phyloP scores from a whole-genome alignment of 1,284 basidiomycete genomes.

The Vanrija sp. region DNA sequence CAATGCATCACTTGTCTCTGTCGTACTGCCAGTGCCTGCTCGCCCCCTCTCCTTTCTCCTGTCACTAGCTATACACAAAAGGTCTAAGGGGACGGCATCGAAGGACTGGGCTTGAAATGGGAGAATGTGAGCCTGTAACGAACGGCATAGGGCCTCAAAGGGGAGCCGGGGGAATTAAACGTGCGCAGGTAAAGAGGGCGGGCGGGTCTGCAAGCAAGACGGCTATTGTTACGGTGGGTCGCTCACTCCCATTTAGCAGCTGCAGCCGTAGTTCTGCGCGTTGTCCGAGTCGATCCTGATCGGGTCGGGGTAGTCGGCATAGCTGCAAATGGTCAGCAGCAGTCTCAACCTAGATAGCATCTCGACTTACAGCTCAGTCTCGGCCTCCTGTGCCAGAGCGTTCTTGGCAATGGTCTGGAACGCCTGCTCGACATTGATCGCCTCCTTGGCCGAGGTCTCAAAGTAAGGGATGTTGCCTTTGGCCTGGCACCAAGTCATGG shows the following conservation, averaged over 20 bases:
- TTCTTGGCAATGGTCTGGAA: constrained; percentile 99
- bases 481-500: constrained; percentile 99
- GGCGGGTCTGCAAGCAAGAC: no score
- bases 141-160: no score
- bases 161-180: no score
- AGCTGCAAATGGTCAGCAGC: constrained; percentile 54
- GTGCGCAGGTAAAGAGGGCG: no score
- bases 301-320: constrained; percentile 98
- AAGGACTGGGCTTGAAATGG: no score
- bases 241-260: constrained; percentile 57
- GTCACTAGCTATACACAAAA: no score
- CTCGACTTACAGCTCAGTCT: constrained; percentile 79
- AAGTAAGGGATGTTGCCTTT: constrained; percentile 99
- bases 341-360: background rate
- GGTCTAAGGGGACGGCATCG: no score
- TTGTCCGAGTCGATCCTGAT: constrained; percentile 94
- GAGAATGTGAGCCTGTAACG: no score
- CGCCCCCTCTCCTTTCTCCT: no score
- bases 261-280: constrained; percentile 88
- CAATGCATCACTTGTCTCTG: no score
- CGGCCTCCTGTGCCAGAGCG: constrained; percentile 92
- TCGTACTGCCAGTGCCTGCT: no score
- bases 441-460: constrained; percentile 99
- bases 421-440: constrained; percentile 99
- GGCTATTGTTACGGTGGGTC: no score